Base-by-base conservation (phyloP, 371 early-diverging fungal species). In the Apophysomyces variabilis region DNA sequence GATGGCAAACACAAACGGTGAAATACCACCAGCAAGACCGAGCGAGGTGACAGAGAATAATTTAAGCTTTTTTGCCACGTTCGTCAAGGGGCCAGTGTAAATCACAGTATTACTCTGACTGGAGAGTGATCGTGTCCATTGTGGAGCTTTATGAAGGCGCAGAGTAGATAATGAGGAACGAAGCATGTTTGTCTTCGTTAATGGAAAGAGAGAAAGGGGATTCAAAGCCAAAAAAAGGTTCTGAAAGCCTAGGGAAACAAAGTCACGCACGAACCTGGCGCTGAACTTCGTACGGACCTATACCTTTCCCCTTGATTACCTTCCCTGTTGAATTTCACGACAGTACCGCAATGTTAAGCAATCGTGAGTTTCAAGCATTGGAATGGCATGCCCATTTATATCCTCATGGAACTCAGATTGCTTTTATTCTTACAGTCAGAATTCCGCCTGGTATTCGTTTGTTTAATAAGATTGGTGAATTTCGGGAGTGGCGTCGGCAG, bases 401-500 rank as follows among this genome's bases (percentile, higher is more conserved):
- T 41, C 13, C 41, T 11, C 41, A 41, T 41, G 41, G 32, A 41
- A 41, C 41, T 41, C 41, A 41, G 32, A 26, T 41, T 41, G 41
- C 41, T 8, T 41, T 41, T 8, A 41, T 41, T 8, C 13, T 41
- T 8, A 41, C 54, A 78, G 75, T 76, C 47, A 69, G 69, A 54
- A 60, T 77, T n/a, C 78, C 80, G 59, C 77, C 79, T 18, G 80
- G 82, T 3, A 85, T 88, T 66, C 83, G 78, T 16, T 82, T 91
- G 0, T 83, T 91, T 64, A 83, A 85, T 65, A 82, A 80, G 18
- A 88, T 91, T 58, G 80, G 76, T 0, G 87, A 85, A 18, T 85
- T 89, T 60, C 86, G 90, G 32, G 74, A 64, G 36, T 92, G 93
- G 93, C 85, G 88, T 39, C 79, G 77, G 36, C 73, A 77, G 57